Evolutionary conservation across 73 alveolate species (phyloP).

Genomic region (Paramecium primaurelia): DNA sequence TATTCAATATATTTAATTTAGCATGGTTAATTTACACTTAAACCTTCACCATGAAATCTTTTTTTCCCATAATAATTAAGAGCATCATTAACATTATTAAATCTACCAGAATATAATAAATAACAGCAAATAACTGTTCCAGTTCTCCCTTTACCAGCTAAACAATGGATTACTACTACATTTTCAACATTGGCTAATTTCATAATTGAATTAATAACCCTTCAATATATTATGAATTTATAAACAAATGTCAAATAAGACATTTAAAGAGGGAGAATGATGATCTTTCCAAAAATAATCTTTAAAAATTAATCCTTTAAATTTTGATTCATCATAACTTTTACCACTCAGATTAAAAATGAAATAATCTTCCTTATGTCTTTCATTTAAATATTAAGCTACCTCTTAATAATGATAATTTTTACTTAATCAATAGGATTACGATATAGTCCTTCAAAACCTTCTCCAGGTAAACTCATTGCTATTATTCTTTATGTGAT

Average conservation of each 20-base stretch:
- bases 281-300: constrained; percentile 88
- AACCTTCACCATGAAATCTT: constrained; percentile 61
- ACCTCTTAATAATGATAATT: neutral
- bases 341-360: constrained; percentile 84
- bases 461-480: constrained; percentile 92
- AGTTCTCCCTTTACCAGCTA: constrained; percentile 88
- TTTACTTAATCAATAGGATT: constrained; percentile 63
- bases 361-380: constrained; percentile 78
- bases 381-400: constrained; percentile 71
- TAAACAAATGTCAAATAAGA: constrained; percentile 77
- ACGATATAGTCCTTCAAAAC: constrained; percentile 68
- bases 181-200: neutral
- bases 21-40: constrained; percentile 78
- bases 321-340: constrained; percentile 76
- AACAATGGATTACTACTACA: constrained; percentile 75
- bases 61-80: constrained; percentile 71
- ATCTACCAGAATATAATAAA: constrained; percentile 71
- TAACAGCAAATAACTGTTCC: constrained; percentile 80
- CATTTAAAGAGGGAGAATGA: constrained; percentile 85
- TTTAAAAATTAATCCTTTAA: constrained; percentile 69
- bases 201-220: neutral
- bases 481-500: constrained; percentile 90
- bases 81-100: constrained; percentile 66
- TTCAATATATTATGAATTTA: constrained; percentile 68
- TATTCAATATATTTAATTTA: constrained; percentile 69